These are phyloP conservation scores for Pseudocercospora vitis DNA, from an alignment of 2,329 filamentous ascomycete genomes.

Conservation along the genomic window DNA sequence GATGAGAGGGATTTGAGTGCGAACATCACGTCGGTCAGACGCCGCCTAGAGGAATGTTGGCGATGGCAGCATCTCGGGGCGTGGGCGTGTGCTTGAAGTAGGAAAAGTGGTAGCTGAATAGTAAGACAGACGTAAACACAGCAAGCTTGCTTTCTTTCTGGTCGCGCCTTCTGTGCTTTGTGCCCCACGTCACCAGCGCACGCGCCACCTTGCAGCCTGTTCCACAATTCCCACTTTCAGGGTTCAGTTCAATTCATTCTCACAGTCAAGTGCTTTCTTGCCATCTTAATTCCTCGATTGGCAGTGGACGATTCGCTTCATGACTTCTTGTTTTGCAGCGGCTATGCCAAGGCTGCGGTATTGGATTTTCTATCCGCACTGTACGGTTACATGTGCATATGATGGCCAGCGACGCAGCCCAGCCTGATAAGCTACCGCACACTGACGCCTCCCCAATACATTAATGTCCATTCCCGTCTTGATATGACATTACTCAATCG, in stretches of 20 bases:
- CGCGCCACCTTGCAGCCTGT: background rate
- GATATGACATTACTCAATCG: background rate
- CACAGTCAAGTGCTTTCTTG: too few species aligned
- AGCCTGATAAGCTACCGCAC: background rate
- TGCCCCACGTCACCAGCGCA: background rate
- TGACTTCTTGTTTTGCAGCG: background rate
- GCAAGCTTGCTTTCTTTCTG: conserved; percentile 1
- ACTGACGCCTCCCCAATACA: background rate
- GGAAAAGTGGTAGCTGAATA: background rate
- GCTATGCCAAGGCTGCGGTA: background rate
- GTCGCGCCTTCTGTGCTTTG: background rate
- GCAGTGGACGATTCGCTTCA: too few species aligned
- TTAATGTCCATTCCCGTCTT: background rate
- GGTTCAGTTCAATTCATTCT: background rate
- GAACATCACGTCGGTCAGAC: conserved; percentile 34
- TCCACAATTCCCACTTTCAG: background rate
- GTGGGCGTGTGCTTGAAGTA: background rate
- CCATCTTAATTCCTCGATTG: too few species aligned
- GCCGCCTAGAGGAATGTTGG: conserved; percentile 3
- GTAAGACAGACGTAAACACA: background rate
- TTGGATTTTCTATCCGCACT: too few species aligned
- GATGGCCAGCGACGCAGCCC: background rate
- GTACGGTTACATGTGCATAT: background rate
- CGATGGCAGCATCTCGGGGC: conserved; percentile 18
- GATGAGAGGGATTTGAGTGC: conserved; percentile 54